These are phyloP conservation scores for Sugiyamaella lignohabitans DNA, from an alignment of 805 yeast species.

Conservation along the genomic window DNA sequence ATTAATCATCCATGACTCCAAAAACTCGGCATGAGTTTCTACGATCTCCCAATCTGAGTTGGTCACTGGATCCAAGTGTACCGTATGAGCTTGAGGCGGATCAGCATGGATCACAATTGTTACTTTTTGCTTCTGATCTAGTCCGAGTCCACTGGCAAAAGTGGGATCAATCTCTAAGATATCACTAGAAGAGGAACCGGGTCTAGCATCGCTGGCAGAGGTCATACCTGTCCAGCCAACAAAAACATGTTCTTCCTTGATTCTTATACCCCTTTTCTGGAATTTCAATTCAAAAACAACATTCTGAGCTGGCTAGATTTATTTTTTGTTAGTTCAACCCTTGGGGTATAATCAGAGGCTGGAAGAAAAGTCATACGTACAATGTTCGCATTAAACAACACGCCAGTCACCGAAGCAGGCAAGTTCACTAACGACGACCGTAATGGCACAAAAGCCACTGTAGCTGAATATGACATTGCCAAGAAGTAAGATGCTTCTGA, in stretches of 20 bases:
- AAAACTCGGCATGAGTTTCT: conserved; percentile 68
- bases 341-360: not conserved
- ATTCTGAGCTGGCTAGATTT: conserved; percentile 41
- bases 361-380: conserved; percentile 27
- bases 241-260: conserved; percentile 29
- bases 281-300: conserved; percentile 47
- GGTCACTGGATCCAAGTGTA: conserved; percentile 71
- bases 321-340: not conserved
- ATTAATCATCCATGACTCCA: conserved; percentile 67
- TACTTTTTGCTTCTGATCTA: conserved; percentile 40
- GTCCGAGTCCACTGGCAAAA: conserved; percentile 48
- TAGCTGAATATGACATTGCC: conserved; percentile 27
- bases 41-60: conserved; percentile 86
- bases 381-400: conserved; percentile 46
- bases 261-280: conserved; percentile 22
- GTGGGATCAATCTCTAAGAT: conserved; percentile 59
- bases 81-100: conserved; percentile 48
- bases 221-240: conserved; percentile 67
- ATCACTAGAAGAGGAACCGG: conserved; percentile 18
- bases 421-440: conserved; percentile 49
- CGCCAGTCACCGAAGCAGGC: conserved; percentile 42
- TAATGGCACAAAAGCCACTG: conserved; percentile 32
- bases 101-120: conserved; percentile 43
- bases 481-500: no score
- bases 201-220: conserved; percentile 10